Conservation (phyloP, 495 filamentous ascomycete genomes). For the Lasiosphaeria miniovina region DNA sequence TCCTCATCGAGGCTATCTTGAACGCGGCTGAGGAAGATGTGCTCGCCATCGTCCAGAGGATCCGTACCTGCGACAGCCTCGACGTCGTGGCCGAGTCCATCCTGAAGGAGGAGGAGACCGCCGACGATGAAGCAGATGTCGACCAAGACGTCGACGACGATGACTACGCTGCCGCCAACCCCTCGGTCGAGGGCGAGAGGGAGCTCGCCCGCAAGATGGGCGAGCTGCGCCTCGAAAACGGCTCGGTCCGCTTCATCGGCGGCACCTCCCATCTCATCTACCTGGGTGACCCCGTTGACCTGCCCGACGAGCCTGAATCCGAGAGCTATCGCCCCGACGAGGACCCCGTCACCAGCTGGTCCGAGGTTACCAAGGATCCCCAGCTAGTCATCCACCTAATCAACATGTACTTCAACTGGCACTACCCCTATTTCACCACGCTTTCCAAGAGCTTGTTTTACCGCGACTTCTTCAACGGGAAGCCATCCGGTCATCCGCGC, state of each 20-base stretch:
- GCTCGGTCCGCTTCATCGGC: slow-evolving; percentile 87
- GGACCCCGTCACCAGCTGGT: slow-evolving; percentile 79
- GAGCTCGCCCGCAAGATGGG: slow-evolving; percentile 92
- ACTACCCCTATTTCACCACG: slow-evolving; percentile 94
- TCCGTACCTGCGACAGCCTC: slow-evolving; percentile 86
- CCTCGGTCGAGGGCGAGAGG: slow-evolving; percentile 69
- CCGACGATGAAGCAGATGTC: slow-evolving; percentile 41
- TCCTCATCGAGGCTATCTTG: slow-evolving; percentile 86
- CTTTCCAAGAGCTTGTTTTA: slow-evolving; percentile 89
- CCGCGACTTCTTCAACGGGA: slow-evolving; percentile 74
- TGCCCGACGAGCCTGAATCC: slow-evolving; percentile 47
- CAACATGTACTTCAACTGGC: slow-evolving; percentile 98
- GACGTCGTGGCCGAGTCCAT: slow-evolving; percentile 86
- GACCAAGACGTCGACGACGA: slow-evolving; percentile 30
- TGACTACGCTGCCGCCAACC: slow-evolving; percentile 34
- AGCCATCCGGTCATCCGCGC: slow-evolving; percentile 38
- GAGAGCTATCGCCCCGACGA: slow-evolving; percentile 50
- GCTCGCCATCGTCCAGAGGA: slow-evolving; percentile 74
- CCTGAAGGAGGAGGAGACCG: slow-evolving; percentile 41
- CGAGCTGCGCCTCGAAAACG: slow-evolving; percentile 81
- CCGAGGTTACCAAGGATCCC: slow-evolving; percentile 74
- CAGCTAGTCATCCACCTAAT: slow-evolving; percentile 82
- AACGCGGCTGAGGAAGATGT: slow-evolving; percentile 86
- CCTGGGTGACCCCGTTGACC: slow-evolving; percentile 54
- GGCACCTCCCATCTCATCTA: slow-evolving; percentile 94